Conservation (phyloP, 2,329 filamentous ascomycete genomes). For the Gyromitra esculenta region DNA sequence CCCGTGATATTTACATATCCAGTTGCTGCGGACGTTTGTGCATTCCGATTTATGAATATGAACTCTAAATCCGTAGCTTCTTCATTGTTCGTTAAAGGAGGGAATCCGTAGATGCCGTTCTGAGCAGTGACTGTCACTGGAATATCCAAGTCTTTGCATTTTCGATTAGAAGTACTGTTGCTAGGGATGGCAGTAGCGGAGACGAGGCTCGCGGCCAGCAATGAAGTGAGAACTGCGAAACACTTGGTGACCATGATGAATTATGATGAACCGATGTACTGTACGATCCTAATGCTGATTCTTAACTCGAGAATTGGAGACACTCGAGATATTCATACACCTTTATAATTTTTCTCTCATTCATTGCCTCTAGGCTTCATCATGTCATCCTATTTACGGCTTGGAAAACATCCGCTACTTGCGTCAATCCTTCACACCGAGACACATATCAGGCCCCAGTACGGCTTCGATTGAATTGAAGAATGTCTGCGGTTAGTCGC, state of each 20-base stretch:
- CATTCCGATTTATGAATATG: constrained; percentile 64
- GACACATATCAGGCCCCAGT: background rate
- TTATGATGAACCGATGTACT: background rate
- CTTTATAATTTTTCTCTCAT: background rate
- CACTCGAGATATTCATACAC: background rate
- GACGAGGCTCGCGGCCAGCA: constrained; percentile 1
- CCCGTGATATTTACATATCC: constrained; percentile 66
- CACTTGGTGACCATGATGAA: constrained; percentile 6
- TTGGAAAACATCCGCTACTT: constrained; percentile 17
- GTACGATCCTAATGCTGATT: background rate
- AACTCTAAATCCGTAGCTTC: constrained; percentile 67
- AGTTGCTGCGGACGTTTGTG: constrained; percentile 60
- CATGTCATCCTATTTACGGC: background rate
- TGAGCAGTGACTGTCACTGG: constrained; percentile 67
- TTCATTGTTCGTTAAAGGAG: constrained; percentile 67
- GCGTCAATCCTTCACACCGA: background rate
- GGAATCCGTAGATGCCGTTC: constrained; percentile 66
- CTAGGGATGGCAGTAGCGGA: constrained; percentile 18
- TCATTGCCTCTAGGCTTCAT: background rate
- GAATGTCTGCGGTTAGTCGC: background rate
- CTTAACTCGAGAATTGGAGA: background rate
- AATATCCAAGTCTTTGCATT: constrained; percentile 64
- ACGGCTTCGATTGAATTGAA: background rate
- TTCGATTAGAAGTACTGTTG: background rate
- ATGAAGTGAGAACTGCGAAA: constrained; percentile 11